Percentiles rank a stretch among this genome's conserved stretches.
Conservation (phyloP, 768 basidiomycete genomes). For the Gyrodon lividus region DNA sequence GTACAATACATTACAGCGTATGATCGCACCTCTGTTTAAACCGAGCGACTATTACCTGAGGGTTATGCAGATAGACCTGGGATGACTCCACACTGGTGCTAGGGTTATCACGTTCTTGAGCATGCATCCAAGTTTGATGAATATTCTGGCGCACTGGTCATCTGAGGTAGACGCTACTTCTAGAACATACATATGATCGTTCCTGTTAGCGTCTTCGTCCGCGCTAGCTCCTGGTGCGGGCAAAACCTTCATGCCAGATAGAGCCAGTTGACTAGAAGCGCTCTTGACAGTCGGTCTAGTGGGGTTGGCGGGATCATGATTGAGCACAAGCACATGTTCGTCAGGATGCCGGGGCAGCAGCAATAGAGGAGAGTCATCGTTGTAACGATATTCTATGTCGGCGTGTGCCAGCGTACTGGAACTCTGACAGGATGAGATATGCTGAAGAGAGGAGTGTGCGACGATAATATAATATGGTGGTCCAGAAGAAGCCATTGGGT, state of each 20-base stretch:
- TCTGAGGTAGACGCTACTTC: conserved; percentile 56
- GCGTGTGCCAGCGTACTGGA: conserved; percentile 53
- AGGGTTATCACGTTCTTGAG: conserved; percentile 7
- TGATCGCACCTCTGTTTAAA: conserved; percentile 64
- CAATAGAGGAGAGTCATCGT: conserved; percentile 70
- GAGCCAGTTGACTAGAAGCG: conserved; percentile 44
- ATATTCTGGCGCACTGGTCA: conserved; percentile 37
- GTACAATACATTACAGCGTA: not conserved
- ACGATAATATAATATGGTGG: conserved; percentile 71
- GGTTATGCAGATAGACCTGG: conserved; percentile 35
- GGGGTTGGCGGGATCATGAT: conserved; percentile 52
- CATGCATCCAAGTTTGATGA: not conserved
- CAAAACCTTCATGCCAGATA: conserved; percentile 62
- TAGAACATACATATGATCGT: conserved; percentile 74
- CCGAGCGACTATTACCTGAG: conserved; percentile 51
- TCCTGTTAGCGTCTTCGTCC: conserved; percentile 47
- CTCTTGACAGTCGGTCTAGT: conserved; percentile 49
- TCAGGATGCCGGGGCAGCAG: conserved; percentile 57
- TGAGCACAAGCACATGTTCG: conserved; percentile 74
- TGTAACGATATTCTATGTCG: conserved; percentile 76
- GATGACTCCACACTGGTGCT: conserved; percentile 26
- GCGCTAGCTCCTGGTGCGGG: conserved; percentile 72
- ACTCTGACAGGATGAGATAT: conserved; percentile 37
- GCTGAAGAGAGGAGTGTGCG: conserved; percentile 50
- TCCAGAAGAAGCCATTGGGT: conserved; percentile 21